Evolutionary conservation across 2,329 filamentous ascomycete genomes (phyloP).

Genomic region (Ploettnerulaceae sp.): DNA sequence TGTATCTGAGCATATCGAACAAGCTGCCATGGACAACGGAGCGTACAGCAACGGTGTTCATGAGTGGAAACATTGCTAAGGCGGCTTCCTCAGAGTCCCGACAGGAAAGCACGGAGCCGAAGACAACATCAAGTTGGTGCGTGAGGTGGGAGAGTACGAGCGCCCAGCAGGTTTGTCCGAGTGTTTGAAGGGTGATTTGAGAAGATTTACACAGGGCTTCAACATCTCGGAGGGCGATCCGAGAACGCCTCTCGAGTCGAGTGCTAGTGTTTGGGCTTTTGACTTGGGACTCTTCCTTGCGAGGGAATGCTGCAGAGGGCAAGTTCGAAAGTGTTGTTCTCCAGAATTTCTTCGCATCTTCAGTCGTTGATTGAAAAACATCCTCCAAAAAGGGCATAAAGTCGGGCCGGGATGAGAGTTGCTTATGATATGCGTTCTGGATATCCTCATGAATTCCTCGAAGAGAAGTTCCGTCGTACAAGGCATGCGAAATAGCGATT

Average conservation of each 20-base stretch:
- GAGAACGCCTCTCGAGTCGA: slow-evolving; percentile 44
- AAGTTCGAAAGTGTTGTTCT: slow-evolving; percentile 55
- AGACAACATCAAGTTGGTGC: slow-evolving; percentile 66
- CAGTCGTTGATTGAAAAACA: slow-evolving; percentile 35
- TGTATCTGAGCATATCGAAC: slow-evolving; percentile 60
- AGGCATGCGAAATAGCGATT: slow-evolving; percentile 75
- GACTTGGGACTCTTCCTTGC: slow-evolving; percentile 19
- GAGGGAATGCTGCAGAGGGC: slow-evolving; percentile 38
- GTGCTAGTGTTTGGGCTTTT: slow-evolving; percentile 25
- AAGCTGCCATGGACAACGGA: slow-evolving; percentile 66
- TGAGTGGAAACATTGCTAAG: slow-evolving; percentile 74
- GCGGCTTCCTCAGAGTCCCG: slow-evolving; percentile 69
- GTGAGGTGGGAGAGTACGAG: slow-evolving; percentile 60
- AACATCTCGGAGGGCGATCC: slow-evolving; percentile 39
- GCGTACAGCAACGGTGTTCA: slow-evolving; percentile 82
- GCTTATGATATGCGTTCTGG: slow-evolving; percentile 53
- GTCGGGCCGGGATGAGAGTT: slow-evolving; percentile 39
- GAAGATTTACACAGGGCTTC: slow-evolving; percentile 58
- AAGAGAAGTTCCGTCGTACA: slow-evolving; percentile 88
- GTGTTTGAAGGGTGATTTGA: slow-evolving; percentile 67
- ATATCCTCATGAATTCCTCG: slow-evolving; percentile 69
- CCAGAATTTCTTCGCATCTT: slow-evolving; percentile 63
- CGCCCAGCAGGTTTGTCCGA: slow-evolving; percentile 75
- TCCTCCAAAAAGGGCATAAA: slow-evolving; percentile 51
- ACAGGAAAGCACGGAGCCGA: slow-evolving; percentile 79